Conservation (phyloP, 768 basidiomycete genomes). For the Suillus paluster region DNA sequence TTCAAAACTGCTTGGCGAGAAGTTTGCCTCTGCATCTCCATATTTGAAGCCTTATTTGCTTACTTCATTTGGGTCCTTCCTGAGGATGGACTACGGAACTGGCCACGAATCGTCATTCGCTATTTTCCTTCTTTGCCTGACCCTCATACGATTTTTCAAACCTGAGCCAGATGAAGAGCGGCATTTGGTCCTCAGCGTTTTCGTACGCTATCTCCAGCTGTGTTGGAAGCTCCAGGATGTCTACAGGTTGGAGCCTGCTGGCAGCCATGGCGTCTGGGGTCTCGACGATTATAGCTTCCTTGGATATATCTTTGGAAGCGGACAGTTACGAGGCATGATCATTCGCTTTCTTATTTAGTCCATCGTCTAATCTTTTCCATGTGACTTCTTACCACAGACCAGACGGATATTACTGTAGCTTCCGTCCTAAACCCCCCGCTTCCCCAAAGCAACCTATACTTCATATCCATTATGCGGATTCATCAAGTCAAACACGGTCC, state of each 20-base stretch:
- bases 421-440: slow-evolving; percentile 62
- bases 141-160: slow-evolving; percentile 68
- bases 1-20: slow-evolving; percentile 48
- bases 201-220: slow-evolving; percentile 77
- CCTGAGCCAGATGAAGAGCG: slow-evolving; percentile 67
- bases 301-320: slow-evolving; percentile 90
- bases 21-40: slow-evolving; percentile 51
- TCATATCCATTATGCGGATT: slow-evolving; percentile 77
- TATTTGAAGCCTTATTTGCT: slow-evolving; percentile 80
- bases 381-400: slow-evolving; percentile 47
- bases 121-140: slow-evolving; percentile 73
- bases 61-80: slow-evolving; percentile 87
- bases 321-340: slow-evolving; percentile 76
- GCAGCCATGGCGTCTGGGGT: slow-evolving; percentile 98
- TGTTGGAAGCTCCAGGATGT: slow-evolving; percentile 87
- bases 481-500: slow-evolving; percentile 83
- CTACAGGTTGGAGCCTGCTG: slow-evolving; percentile 93
- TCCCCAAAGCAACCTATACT: slow-evolving; percentile 77
- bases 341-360: slow-evolving; percentile 13
- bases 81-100: slow-evolving; percentile 94
- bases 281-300: slow-evolving; percentile 91
- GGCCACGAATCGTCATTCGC: slow-evolving; percentile 94
- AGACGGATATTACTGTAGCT: slow-evolving; percentile 64
- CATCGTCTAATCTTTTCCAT: not conserved
- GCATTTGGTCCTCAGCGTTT: slow-evolving; percentile 59